Conservation (phyloP, 176 grass and related monocot species). For the Phoenix dactylifera region DNA sequence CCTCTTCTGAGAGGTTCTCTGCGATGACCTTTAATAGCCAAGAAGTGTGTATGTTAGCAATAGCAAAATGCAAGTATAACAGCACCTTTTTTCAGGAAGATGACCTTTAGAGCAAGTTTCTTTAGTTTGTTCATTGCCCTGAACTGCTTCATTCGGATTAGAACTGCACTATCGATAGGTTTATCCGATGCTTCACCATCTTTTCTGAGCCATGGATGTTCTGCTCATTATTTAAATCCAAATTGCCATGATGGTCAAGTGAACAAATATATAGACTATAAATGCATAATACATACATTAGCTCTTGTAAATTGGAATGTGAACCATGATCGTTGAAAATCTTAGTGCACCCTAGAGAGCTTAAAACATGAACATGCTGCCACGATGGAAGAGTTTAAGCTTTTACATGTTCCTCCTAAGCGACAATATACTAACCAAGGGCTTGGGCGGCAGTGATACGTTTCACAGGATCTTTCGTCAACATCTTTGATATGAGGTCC, state of each 20-base stretch:
- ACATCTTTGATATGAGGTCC: constrained; percentile 59
- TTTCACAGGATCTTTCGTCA: constrained; percentile 32
- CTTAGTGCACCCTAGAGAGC: not conserved
- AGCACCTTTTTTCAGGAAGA: constrained; percentile 4
- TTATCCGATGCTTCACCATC: constrained; percentile 57
- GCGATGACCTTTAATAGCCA: constrained; percentile 48
- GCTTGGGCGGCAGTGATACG: constrained; percentile 63
- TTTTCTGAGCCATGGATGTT: constrained; percentile 80
- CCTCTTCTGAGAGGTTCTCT: constrained; percentile 44
- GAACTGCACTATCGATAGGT: constrained; percentile 87
- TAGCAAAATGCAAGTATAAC: not conserved
- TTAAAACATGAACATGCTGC: not conserved
- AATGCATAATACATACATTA: no score
- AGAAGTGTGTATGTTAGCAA: constrained; percentile 2
- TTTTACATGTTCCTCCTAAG: not conserved
- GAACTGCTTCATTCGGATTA: constrained; percentile 83
- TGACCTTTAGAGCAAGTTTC: constrained; percentile 77
- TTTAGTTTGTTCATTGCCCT: constrained; percentile 89
- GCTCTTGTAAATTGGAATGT: no score
- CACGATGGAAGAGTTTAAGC: not conserved
- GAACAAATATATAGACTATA: no score
- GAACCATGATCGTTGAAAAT: not conserved
- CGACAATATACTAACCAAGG: constrained; percentile 30
- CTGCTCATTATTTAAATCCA: constrained; percentile 21
- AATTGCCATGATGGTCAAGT: no score